Conservation (phyloP, 192 early-diverging fungal genomes). For the Chytriomyces sp. region DNA sequence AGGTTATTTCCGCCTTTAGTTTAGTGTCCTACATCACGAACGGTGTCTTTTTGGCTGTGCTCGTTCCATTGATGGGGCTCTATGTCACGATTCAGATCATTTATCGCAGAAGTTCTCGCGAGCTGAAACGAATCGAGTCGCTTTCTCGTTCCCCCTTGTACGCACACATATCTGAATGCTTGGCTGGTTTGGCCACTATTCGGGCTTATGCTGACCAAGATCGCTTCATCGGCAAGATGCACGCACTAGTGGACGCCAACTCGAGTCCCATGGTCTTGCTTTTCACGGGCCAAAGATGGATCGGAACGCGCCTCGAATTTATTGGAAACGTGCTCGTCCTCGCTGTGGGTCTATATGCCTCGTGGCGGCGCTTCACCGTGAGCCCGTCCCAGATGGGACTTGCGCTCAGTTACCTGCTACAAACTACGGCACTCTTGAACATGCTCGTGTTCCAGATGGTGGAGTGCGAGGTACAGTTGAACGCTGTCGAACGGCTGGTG, state of each 20-base stretch:
- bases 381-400: neutral
- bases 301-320: slow-evolving; percentile 38
- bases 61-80: slow-evolving; percentile 70
- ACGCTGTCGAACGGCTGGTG: slow-evolving; percentile 56
- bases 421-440: slow-evolving; percentile 53
- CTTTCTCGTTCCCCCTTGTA: slow-evolving; percentile 80
- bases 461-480: slow-evolving; percentile 77
- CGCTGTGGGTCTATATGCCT: slow-evolving; percentile 48
- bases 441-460: slow-evolving; percentile 72
- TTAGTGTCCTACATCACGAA: slow-evolving; percentile 58
- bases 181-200: slow-evolving; percentile 83
- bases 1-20: slow-evolving; percentile 62
- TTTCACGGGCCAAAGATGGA: slow-evolving; percentile 35
- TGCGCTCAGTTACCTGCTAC: neutral
- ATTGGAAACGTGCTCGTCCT: slow-evolving; percentile 54
- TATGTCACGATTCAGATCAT: slow-evolving; percentile 74
- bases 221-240: slow-evolving; percentile 73
- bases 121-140: slow-evolving; percentile 88
- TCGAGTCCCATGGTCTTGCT: slow-evolving; percentile 62
- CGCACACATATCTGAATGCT: slow-evolving; percentile 65
- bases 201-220: slow-evolving; percentile 76
- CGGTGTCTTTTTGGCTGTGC: slow-evolving; percentile 66
- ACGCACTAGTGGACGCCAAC: slow-evolving; percentile 69
- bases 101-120: slow-evolving; percentile 79
- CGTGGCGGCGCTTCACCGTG: slow-evolving; percentile 76